These are phyloP conservation scores for Aspergillus alliaceus DNA, from an alignment of 2,329 filamentous ascomycete species.

Conservation along the genomic window DNA sequence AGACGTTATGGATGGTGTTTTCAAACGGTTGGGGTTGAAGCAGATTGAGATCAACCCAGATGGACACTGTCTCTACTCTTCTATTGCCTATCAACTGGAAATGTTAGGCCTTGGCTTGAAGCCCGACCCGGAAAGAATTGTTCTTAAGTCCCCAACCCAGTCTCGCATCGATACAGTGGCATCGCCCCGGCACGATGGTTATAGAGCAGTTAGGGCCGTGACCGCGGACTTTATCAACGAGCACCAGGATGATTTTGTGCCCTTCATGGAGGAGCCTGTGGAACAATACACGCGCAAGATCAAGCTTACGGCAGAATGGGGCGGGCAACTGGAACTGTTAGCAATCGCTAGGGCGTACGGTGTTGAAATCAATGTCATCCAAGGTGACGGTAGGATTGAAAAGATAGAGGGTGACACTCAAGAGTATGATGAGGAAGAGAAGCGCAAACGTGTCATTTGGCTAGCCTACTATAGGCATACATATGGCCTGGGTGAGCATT, in stretches of 20 bases:
- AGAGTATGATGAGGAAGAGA: slow-evolving; percentile 40
- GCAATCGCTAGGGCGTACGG: slow-evolving; percentile 80
- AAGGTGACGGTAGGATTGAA: slow-evolving; percentile 76
- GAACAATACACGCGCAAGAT: slow-evolving; percentile 73
- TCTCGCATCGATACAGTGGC: slow-evolving; percentile 34
- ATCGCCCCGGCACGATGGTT: slow-evolving; percentile 49
- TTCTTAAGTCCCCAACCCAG: slow-evolving; percentile 30
- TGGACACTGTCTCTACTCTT: slow-evolving; percentile 92
- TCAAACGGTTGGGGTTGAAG: slow-evolving; percentile 62
- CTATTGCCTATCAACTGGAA: slow-evolving; percentile 79
- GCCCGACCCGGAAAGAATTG: slow-evolving; percentile 37
- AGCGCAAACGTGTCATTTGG: slow-evolving; percentile 68
- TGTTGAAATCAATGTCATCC: slow-evolving; percentile 79
- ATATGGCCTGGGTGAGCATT: slow-evolving; percentile 94
- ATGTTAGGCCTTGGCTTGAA: slow-evolving; percentile 44
- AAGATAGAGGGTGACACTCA: slow-evolving; percentile 59
- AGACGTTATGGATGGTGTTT: slow-evolving; percentile 66
- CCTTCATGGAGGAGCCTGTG: slow-evolving; percentile 82
- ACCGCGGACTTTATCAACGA: slow-evolving; percentile 75
- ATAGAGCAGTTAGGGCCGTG: slow-evolving; percentile 66
- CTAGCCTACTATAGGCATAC: slow-evolving; percentile 93
- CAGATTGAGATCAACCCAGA: slow-evolving; percentile 84
- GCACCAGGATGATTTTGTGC: slow-evolving; percentile 77
- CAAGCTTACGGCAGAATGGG: slow-evolving; percentile 89
- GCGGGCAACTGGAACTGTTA: slow-evolving; percentile 84